phyloP scores from a whole-genome alignment of 1,139 yeast genomes.

The Kodamaea sp. region DNA sequence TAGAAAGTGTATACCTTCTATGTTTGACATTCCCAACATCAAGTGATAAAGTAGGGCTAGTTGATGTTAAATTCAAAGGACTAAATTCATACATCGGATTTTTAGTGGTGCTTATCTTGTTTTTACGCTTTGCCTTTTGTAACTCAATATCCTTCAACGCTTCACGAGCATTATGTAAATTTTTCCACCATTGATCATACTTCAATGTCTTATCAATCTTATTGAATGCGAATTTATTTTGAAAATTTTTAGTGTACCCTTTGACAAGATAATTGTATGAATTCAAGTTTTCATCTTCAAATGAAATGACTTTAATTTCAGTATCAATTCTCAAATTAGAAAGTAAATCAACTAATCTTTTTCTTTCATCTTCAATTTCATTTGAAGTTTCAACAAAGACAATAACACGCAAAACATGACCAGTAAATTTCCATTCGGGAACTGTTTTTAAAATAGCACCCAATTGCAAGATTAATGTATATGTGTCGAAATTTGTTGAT shows the following conservation, averaged over 20 bases:
- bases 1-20: constrained; percentile 50
- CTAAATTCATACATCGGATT: constrained; percentile 15
- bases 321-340: constrained; percentile 83
- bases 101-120: constrained; percentile 9
- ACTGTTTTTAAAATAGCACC: constrained; percentile 93
- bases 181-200: constrained; percentile 62
- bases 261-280: constrained; percentile 74
- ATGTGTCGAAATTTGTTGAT: constrained; percentile 91
- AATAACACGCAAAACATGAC: constrained; percentile 68
- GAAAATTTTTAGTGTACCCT: constrained; percentile 44
- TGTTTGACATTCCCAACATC: constrained; percentile 18
- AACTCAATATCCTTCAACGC: constrained; percentile 38
- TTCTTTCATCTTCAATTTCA: constrained; percentile 69
- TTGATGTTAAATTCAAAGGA: constrained; percentile 26
- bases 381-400: constrained; percentile 78
- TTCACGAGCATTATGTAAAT: constrained; percentile 53
- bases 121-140: constrained; percentile 16
- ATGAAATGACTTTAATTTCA: constrained; percentile 63
- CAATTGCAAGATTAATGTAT: constrained; percentile 83
- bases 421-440: constrained; percentile 79
- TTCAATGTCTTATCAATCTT: constrained; percentile 31
- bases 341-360: constrained; percentile 57
- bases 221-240: constrained; percentile 26
- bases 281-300: constrained; percentile 55
- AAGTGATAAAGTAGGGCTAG: constrained; percentile 15